Base-by-base conservation (phyloP, 1,284 basidiomycete genomes). In the Somion occarium region DNA sequence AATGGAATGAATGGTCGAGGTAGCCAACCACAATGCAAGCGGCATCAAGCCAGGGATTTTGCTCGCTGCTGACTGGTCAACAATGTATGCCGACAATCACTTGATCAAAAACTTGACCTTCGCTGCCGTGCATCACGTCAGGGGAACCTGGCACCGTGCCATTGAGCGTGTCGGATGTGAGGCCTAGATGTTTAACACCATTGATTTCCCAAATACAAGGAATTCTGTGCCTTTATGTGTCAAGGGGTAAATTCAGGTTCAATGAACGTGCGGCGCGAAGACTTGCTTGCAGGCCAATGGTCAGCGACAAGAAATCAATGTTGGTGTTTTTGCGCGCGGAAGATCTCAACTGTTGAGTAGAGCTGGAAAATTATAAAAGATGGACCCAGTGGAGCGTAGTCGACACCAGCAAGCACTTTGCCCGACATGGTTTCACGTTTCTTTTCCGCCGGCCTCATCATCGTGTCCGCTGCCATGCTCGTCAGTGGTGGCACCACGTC, bases 401-500 rank as follows among this genome's bases (percentile, higher is more conserved):
- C 43, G 22, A 27, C 43, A 24, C 39, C 43, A 26, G 11, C 43
- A 44, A 44, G 43, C 43, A 44, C 20, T 44, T 18, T 24, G 39
- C 38, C 39, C 11, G 43, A 7, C 43, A 23, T 24, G 43, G 20
- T 49, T 15, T n/a, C 38, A 49, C 41, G 41, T 43, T 27, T 25
- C 26, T 39, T 49, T 27, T 38, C 41, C 25, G 30, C 48, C 23
- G 41, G 38, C 39, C 34, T 50, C 27, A 13, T 44, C 49, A 26
- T 50, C 34, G 25, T 45, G 4, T 45, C 43, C 23, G 39, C 49
- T 19, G 41, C 49, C 12, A 4, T 50, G 22, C 49, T 50, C 43
- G 43, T 42, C 27, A 50, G 43, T 18, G 43, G 24, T 12, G 24
- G 11, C 24, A 34, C 41, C 18, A 34, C 49, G 18, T 9, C 39